These are phyloP conservation scores for Aegilops speltoides DNA, from an alignment of 176 grass and related monocot genomes.

Conservation along the genomic window DNA sequence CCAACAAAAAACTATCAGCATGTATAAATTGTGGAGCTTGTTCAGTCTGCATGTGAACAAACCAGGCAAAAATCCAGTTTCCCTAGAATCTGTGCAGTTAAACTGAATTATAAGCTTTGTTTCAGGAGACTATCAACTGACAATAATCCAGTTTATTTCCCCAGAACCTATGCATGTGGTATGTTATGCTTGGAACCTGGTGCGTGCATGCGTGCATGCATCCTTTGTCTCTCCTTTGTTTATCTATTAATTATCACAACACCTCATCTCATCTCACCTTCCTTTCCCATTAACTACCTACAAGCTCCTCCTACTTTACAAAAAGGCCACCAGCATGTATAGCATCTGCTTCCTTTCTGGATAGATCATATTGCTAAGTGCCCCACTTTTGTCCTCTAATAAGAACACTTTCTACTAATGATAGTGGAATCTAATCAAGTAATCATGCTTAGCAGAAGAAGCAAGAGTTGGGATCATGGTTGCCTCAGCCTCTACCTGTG, in stretches of 20 bases:
- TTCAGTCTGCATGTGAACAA: too few relatives aligned
- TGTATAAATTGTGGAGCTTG: too few relatives aligned
- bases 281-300: constrained; percentile 15
- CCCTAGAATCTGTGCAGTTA: too few relatives aligned
- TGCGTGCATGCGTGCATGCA: not conserved
- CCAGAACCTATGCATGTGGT: constrained; percentile 14
- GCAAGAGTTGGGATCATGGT: not conserved
- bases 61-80: too few relatives aligned
- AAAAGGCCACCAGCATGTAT: constrained; percentile 25
- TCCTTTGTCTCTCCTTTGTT: not conserved
- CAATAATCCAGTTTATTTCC: not conserved
- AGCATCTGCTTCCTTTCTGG: constrained; percentile 5
- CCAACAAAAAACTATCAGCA: too few relatives aligned
- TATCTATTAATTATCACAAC: not conserved
- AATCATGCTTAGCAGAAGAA: constrained; percentile 15
- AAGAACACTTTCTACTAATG: not conserved
- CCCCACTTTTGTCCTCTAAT: not conserved
- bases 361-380: constrained; percentile 34
- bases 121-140: too few relatives aligned
- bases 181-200: not conserved
- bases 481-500: constrained; percentile 4
- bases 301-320: not conserved
- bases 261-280: not conserved
- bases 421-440: not conserved
- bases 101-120: too few relatives aligned